A percentile compares a stretch with the other conserved stretches of the same genome.
These are phyloP conservation scores for Penicillium tannophilum DNA, from an alignment of 495 filamentous ascomycete genomes.

Conservation along the genomic window DNA sequence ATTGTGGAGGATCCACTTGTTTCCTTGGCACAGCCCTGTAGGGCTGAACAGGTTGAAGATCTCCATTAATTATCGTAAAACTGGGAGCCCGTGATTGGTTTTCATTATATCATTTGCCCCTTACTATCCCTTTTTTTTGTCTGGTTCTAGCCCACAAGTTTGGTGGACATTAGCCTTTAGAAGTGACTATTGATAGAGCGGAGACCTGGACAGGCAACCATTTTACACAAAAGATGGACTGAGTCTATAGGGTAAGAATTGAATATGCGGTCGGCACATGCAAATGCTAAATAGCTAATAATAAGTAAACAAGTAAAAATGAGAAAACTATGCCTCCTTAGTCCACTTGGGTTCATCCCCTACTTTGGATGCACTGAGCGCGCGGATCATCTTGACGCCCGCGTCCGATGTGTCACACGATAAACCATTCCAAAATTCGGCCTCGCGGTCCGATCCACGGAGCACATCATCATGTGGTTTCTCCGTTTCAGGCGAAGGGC, in stretches of 20 bases:
- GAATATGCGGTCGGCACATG: not conserved
- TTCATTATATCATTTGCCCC: not conserved
- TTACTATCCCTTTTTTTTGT: not conserved
- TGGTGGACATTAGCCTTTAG: not conserved
- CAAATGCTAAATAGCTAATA: conserved; percentile 2
- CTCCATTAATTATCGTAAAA: not conserved
- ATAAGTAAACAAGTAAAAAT: not conserved
- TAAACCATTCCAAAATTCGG: conserved; percentile 38
- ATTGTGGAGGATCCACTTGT: not conserved
- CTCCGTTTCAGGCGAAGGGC: conserved; percentile 18
- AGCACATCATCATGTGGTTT: conserved; percentile 28
- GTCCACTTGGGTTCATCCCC: conserved; percentile 12
- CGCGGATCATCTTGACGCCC: conserved; percentile 42
- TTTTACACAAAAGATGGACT: not conserved
- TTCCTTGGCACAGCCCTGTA: conserved; percentile 25
- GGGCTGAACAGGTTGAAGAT: conserved; percentile 24
- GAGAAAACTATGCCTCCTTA: conserved; percentile 20
- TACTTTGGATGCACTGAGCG: conserved; percentile 22
- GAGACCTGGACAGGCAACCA: not conserved
- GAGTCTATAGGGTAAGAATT: not conserved
- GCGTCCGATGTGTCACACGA: conserved; percentile 33
- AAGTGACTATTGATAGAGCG: not conserved
- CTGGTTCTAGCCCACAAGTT: not conserved
- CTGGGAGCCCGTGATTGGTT: not conserved
- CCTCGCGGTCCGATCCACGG: conserved; percentile 31